These are phyloP conservation scores for Capillidium heterosporum DNA, from an alignment of 371 early-diverging fungal genomes.

Conservation along the genomic window DNA sequence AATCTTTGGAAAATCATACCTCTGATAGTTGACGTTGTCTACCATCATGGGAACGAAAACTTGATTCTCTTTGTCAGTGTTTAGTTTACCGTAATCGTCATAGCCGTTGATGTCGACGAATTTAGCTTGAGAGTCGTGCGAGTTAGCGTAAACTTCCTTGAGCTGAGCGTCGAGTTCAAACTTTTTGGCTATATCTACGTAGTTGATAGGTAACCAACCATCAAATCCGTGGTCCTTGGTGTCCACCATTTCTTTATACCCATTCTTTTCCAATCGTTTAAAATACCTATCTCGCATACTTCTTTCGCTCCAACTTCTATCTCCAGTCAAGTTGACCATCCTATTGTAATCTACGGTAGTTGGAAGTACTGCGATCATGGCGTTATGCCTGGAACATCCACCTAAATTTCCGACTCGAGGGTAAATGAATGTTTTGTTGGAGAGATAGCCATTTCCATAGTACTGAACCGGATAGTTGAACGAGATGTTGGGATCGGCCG, in stretches of 20 bases:
- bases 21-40: not conserved
- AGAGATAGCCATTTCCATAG: not conserved
- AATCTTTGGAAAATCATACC: not conserved
- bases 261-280: not conserved
- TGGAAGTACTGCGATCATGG: not conserved
- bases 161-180: not conserved
- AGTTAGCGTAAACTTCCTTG: not conserved
- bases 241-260: not conserved
- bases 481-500: not conserved
- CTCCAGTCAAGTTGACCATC: not conserved
- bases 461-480: not conserved
- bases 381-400: not conserved
- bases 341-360: not conserved
- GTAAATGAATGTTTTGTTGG: not conserved
- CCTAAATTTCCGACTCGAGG: not conserved
- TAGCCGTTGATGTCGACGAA: not conserved
- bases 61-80: not conserved
- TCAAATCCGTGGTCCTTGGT: not conserved
- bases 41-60: not conserved
- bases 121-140: not conserved
- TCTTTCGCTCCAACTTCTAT: not conserved
- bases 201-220: not conserved
- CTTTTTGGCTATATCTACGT: not conserved
- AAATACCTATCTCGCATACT: constrained; percentile 1
- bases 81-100: not conserved